Evolutionary conservation across 257 asterid genomes (phyloP), one percentile per base, ranked within the genome.

Genomic region (Solanum appendiculatum): DNA sequence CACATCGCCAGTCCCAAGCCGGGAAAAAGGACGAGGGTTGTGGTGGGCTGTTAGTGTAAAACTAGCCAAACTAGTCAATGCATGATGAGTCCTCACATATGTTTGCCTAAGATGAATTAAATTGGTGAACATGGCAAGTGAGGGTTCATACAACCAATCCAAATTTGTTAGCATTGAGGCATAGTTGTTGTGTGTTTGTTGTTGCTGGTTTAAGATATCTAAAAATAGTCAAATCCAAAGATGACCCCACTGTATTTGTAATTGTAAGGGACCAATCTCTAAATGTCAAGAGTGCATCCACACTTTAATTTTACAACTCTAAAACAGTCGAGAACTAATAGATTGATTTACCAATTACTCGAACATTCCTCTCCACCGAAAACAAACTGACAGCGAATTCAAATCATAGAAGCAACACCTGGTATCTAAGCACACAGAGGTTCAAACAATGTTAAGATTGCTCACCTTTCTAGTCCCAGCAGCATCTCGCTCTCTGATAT

Each of bases 391-490:
- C 66, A 80, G 66, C 2, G 27, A 80, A 80, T 44, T 80, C 66
- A 80, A 46, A 46, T 46, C 66, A 46, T 29, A 29, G 14, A 27
- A 46, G 66, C 66, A 29, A 18, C 0, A 1, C 27, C 25, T 80
- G 18, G 40, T 29, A 80, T 29, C 66, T 80, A 46, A 80, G 66
- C 85, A 29, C 85, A 46, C 42, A 31, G 66, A 80, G 27, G 66
- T 18, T 80, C 85, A 16, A 46, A 80, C 66, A 18, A 29, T 29
- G 66, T 29, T 80, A 16, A 15, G 11, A 44, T 42, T 74, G 64
- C 86, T 63, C 87, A 96, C 98, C 98, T 94, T 96, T 94, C 94
- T 94, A 29, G 99, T 97, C 68, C 95, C 94, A 14, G 97, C 98
- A 56, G 97, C 97, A 91, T 97, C 99, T 29, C 97, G 93, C 86